Evolutionary conservation across 23 red algal genomes (phyloP).

Genomic region (Gracilaria gracilis): DNA sequence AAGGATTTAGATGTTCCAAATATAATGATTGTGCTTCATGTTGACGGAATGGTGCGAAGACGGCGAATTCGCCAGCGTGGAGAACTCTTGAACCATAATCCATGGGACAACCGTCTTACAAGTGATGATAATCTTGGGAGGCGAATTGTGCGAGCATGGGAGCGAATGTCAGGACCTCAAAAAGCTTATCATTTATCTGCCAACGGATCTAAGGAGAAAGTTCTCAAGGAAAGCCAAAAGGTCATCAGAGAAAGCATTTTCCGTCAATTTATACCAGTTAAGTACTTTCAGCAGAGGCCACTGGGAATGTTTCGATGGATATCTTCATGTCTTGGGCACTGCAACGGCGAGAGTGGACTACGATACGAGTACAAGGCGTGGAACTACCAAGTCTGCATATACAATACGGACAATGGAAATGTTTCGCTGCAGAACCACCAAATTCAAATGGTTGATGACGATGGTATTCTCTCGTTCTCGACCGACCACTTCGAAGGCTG

Average conservation of each 20-base stretch:
- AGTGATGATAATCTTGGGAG: constrained; percentile 4
- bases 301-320: constrained; percentile 19
- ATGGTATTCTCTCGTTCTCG: constrained; percentile 12
- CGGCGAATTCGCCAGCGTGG: background rate
- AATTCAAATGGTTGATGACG: background rate
- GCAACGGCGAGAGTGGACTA: background rate
- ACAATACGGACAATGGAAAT: background rate
- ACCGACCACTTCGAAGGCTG: background rate
- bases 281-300: background rate
- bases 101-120: constrained; percentile 16
- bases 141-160: background rate
- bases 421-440: background rate
- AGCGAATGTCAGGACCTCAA: background rate
- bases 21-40: constrained; percentile 7
- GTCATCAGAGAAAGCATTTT: background rate
- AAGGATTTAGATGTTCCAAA: constrained; percentile 18
- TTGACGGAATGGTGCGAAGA: background rate
- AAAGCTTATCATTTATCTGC: background rate
- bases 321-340: constrained; percentile 13
- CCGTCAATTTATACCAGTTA: background rate
- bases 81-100: background rate
- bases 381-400: background rate
- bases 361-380: background rate
- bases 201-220: background rate
- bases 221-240: background rate